Percentiles rank a stretch among this genome's conserved stretches.
These are phyloP conservation scores for Theobroma cacao DNA, from an alignment of 345 rosid species.

Conservation along the genomic window DNA sequence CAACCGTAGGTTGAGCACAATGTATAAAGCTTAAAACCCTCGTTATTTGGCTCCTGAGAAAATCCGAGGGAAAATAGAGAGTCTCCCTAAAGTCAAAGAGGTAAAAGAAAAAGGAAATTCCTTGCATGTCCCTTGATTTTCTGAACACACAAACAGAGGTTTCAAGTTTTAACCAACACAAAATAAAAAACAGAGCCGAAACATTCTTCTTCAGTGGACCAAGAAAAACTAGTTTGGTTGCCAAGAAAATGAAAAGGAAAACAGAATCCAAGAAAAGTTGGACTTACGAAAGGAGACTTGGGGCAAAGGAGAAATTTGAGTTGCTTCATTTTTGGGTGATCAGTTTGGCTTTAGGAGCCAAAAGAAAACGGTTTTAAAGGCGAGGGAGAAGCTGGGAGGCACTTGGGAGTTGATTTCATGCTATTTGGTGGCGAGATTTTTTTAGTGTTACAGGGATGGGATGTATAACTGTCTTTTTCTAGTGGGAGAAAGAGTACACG, in stretches of 20 bases:
- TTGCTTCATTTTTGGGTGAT: background rate
- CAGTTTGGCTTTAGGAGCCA: background rate
- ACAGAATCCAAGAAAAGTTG: background rate
- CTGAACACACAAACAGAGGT: conserved; percentile 11
- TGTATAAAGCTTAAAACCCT: background rate
- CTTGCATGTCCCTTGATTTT: background rate
- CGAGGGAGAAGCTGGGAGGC: background rate
- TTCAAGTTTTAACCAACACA: background rate
- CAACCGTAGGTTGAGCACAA: background rate
- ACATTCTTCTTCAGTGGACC: background rate
- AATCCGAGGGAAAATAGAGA: conserved; percentile 1
- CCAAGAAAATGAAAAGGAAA: background rate
- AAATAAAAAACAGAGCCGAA: conserved; percentile 4
- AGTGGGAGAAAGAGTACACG: background rate
- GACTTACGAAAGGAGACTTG: conserved; percentile 43
- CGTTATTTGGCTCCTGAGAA: background rate
- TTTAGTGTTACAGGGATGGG: background rate
- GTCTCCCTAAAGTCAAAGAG: background rate
- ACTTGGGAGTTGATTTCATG: background rate
- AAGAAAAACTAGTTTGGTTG: background rate
- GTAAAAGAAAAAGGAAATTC: background rate
- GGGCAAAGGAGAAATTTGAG: conserved; percentile 38
- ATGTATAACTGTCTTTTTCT: background rate
- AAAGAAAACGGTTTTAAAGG: background rate
- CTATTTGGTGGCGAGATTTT: background rate